Evolutionary conservation across 2,329 filamentous ascomycete species (phyloP).

Genomic region (Parafenestella ontariensis): DNA sequence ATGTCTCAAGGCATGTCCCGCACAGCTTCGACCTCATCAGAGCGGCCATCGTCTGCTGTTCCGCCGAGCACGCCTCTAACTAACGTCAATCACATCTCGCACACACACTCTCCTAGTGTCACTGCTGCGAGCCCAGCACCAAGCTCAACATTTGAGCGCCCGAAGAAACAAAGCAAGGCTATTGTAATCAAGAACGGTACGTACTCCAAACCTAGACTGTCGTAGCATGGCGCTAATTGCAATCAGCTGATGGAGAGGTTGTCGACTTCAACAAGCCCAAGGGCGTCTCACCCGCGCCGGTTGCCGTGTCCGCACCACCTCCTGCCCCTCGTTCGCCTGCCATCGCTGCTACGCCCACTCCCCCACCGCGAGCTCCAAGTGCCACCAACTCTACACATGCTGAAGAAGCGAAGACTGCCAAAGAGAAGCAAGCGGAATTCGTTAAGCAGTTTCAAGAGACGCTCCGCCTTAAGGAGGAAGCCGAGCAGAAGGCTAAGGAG

Average conservation of each 20-base stretch:
- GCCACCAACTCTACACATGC: constrained; percentile 68
- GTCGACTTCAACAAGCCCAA: constrained; percentile 65
- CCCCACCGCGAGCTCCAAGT: constrained; percentile 75
- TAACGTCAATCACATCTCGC: constrained; percentile 51
- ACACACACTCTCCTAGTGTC: constrained; percentile 64
- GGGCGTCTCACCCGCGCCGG: constrained; percentile 49
- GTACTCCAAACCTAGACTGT: not conserved
- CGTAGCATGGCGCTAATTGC: constrained; percentile 57
- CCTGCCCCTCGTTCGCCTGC: constrained; percentile 65
- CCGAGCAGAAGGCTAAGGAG: constrained; percentile 61
- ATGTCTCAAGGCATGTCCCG: constrained; percentile 71
- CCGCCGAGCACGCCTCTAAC: constrained; percentile 63
- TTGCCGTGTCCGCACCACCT: constrained; percentile 52
- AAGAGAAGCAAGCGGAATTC: constrained; percentile 70
- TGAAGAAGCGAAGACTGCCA: constrained; percentile 74
- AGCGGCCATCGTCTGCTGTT: constrained; percentile 67
- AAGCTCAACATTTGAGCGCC: constrained; percentile 69
- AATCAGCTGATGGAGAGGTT: constrained; percentile 81
- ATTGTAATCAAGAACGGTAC: constrained; percentile 78
- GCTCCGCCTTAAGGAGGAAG: constrained; percentile 61
- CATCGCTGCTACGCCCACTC: constrained; percentile 71
- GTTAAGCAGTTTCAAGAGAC: constrained; percentile 73
- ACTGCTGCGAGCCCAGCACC: constrained; percentile 66
- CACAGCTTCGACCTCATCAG: constrained; percentile 62
- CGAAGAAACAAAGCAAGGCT: constrained; percentile 71